Conservation (phyloP, 2,329 filamentous ascomycete genomes). For the Colletotrichum tabaci region DNA sequence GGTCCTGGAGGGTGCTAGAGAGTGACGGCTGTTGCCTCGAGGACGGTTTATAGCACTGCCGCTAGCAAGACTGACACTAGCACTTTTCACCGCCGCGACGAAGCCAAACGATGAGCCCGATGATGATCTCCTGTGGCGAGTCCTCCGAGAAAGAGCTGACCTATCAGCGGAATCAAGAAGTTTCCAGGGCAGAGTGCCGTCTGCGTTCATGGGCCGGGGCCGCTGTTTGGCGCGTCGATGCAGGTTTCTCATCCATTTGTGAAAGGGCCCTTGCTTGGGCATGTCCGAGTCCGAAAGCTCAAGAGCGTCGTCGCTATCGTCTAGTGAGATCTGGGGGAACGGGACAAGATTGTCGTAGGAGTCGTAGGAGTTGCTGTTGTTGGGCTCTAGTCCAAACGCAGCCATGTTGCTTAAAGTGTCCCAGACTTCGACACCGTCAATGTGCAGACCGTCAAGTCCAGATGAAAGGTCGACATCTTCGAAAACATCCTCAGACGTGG, state of each 20-base stretch:
- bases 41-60: slow-evolving; percentile 78
- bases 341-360: slow-evolving; percentile 32
- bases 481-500: slow-evolving; percentile 47
- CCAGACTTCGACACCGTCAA: slow-evolving; percentile 52
- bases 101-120: slow-evolving; percentile 84
- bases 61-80: slow-evolving; percentile 82
- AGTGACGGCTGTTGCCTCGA: slow-evolving; percentile 65
- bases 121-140: slow-evolving; percentile 71
- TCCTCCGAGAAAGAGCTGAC: slow-evolving; percentile 44
- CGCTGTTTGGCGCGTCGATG: slow-evolving; percentile 69
- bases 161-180: slow-evolving; percentile 47
- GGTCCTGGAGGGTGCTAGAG: slow-evolving; percentile 70
- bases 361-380: slow-evolving; percentile 44
- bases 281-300: slow-evolving; percentile 25
- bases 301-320: slow-evolving; percentile 41
- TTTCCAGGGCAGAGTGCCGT: slow-evolving; percentile 54
- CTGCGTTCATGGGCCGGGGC: slow-evolving; percentile 46
- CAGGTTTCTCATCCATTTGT: slow-evolving; percentile 81
- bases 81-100: slow-evolving; percentile 85
- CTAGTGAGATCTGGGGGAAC: slow-evolving; percentile 46
- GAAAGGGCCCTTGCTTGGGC: slow-evolving; percentile 67
- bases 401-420: slow-evolving; percentile 59
- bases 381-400: slow-evolving; percentile 56
- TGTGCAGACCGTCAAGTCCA: slow-evolving; percentile 44
- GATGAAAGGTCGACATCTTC: slow-evolving; percentile 53